Base-by-base conservation (phyloP, 441 rosid species). In the Mallotus repandus region DNA sequence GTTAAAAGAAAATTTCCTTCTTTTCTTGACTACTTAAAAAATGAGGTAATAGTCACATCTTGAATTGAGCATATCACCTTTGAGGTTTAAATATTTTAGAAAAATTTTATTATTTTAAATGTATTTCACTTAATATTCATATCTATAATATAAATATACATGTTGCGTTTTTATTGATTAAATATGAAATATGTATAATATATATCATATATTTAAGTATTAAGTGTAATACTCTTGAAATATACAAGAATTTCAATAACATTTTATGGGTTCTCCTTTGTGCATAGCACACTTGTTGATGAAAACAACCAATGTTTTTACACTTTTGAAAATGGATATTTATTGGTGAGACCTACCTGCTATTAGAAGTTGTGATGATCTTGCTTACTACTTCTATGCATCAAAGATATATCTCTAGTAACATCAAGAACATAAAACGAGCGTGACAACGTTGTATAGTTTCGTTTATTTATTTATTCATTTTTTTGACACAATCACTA, bases 271-370 rank as follows among this genome's bases (percentile, higher is more conserved):
- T 18, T n/a, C 9, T 25, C 11, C 41, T 14, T 9, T 4, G 16
- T 25, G 55, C 54, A 48, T 55, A n/a, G 53, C 61, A 55, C 55
- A 54, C 55, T 69, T 38, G n/a, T 54, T 35, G 25, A 29, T 67
- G 43, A 43, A 22, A 49, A 66, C 3, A 4, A 35, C 16, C 49
- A 62, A 4, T 7, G 21, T 0, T 2, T 50, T 22, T 15, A 38
- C 41, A 4, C 7, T 10, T 21, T 69, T 41, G 15, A 2, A 25
- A 18, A 19, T 58, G 22, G n/a, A 4, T 25, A 21, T 22, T 18
- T 58, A 25, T 19, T 25, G 46, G 5, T 5, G 7, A n/a, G 50
- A 15, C 58, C 59, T n/a, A 70, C n/a, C 68, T 60, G 38, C 52
- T 38, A 56, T 43, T n/a, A 35, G 41, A 4, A 38, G 41, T 38